Evolutionary conservation across 192 early-diverging fungal genomes (phyloP).

Genomic region (Piromyces sp.): DNA sequence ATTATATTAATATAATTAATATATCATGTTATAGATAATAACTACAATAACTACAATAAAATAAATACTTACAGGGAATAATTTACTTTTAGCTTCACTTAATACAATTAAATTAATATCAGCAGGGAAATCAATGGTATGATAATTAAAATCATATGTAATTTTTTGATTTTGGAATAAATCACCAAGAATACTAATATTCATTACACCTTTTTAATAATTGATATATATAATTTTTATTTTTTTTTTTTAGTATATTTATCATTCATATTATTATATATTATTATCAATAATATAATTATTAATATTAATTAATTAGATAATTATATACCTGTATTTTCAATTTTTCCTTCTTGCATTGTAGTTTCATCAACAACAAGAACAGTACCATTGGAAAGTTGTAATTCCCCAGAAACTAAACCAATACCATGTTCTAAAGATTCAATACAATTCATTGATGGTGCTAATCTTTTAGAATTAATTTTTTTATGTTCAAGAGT

Average conservation of each 20-base stretch:
- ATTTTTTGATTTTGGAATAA: neutral
- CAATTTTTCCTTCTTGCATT: conserved; percentile 1
- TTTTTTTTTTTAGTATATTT: too few relatives aligned
- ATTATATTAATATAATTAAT: too few relatives aligned
- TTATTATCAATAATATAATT: neutral
- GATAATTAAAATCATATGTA: neutral
- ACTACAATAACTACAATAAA: too few relatives aligned
- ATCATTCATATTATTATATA: neutral
- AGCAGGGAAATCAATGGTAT: neutral
- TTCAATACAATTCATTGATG: neutral
- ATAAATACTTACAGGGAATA: neutral
- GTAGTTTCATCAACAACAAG: conserved; percentile 1
- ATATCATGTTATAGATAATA: too few relatives aligned
- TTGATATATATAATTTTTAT: too few relatives aligned
- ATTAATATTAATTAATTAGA: neutral
- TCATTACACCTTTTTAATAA: neutral
- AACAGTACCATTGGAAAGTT: neutral
- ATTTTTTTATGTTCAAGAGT: neutral
- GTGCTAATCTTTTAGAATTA: neutral
- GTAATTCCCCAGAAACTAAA: conserved; percentile 1
- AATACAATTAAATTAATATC: neutral
- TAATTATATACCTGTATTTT: neutral
- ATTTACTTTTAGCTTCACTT: neutral
- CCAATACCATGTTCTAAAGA: neutral
- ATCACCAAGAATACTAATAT: neutral